Conservation (phyloP, 305 asterid genomes). For the Fraxinus sp. region DNA sequence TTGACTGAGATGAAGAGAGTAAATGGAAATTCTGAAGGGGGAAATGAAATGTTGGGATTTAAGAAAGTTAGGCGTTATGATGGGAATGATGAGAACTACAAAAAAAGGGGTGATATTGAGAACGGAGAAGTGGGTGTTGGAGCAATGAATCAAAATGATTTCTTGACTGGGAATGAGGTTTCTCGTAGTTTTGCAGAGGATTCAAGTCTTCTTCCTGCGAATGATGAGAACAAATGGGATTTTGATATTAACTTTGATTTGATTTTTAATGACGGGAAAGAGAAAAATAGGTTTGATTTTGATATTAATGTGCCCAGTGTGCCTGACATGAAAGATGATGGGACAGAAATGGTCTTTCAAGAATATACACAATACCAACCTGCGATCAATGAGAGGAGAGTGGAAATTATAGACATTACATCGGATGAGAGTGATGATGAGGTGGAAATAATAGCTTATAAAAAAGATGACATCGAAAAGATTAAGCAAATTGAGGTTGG, state of each 20-base stretch:
- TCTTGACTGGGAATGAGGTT: slow-evolving; percentile 22
- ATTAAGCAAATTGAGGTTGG: slow-evolving; percentile 30
- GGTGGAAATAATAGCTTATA: slow-evolving; percentile 38
- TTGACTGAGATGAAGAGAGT: slow-evolving; percentile 47
- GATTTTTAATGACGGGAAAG: slow-evolving; percentile 29
- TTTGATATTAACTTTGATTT: slow-evolving; percentile 28
- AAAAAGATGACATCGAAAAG: slow-evolving; percentile 25
- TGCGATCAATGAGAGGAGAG: slow-evolving; percentile 17
- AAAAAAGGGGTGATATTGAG: slow-evolving; percentile 27
- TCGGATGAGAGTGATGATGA: slow-evolving; percentile 61
- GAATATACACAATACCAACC: slow-evolving; percentile 12
- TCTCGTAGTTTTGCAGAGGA: slow-evolving; percentile 21
- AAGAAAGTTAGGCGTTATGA: slow-evolving; percentile 42
- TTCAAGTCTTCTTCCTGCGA: slow-evolving; percentile 23
- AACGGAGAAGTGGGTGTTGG: slow-evolving; percentile 25
- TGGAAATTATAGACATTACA: slow-evolving; percentile 38
- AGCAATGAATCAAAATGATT: slow-evolving; percentile 10
- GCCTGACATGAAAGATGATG: slow-evolving; percentile 4
- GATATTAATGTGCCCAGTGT: slow-evolving; percentile 45
- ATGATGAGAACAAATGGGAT: slow-evolving; percentile 25
- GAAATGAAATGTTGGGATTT: slow-evolving; percentile 22
- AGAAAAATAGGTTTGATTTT: slow-evolving; percentile 23
- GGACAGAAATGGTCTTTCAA: slow-evolving; percentile 12
- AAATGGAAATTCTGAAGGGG: slow-evolving; percentile 30
- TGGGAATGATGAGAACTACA: slow-evolving; percentile 27